Evolutionary conservation across 2,329 filamentous ascomycete genomes (phyloP), one percentile per base, ranked within the genome.

Genomic region (Colletotrichum sp.): DNA sequence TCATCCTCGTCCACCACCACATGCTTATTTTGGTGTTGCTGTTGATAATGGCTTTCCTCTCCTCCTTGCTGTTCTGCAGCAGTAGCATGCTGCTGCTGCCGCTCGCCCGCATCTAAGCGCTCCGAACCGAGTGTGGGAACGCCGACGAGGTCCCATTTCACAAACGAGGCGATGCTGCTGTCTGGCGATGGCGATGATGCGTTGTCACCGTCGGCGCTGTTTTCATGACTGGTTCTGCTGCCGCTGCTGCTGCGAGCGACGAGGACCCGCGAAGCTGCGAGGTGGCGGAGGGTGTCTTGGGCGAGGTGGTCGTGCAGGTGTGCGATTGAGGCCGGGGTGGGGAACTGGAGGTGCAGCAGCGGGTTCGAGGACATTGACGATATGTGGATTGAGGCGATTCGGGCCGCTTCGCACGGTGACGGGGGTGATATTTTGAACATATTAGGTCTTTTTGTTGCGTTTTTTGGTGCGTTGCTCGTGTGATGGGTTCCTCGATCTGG

Each of bases 341-440:
- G 85, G 69, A 87, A 87, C 76, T 87, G 84, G 2, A 83, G 83
- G 71, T 86, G 84, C 60, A 85, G 83, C 28, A 87, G 76, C 15
- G 82, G 76, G 77, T 87, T 86, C 49, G 79, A 75, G 62, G 84
- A 80, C 86, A 87, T 87, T 62, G 86, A 84, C 10, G 79, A 76
- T 18, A 87, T 76, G 76, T 87, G 85, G 68, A 86, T 82, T 36
- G 79, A 78, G 24, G 81, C 81, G 62, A 81, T 80, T 55, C 80
- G 78, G 16, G 72, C 59, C 39, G 79, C 78, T 39, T 81, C 80
- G 32, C 18, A 24, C 10, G 72, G 71, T 3, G 16, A 30, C 6
- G 71, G 64, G 52, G 59, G 15, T 21, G 44, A 34, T 9, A 70
- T 60, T 28, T 59, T 34, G 64, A 76, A 55, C 57, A 59, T 69